Conservation (phyloP, 441 rosid species). For the Erodium chrysanthum region DNA sequence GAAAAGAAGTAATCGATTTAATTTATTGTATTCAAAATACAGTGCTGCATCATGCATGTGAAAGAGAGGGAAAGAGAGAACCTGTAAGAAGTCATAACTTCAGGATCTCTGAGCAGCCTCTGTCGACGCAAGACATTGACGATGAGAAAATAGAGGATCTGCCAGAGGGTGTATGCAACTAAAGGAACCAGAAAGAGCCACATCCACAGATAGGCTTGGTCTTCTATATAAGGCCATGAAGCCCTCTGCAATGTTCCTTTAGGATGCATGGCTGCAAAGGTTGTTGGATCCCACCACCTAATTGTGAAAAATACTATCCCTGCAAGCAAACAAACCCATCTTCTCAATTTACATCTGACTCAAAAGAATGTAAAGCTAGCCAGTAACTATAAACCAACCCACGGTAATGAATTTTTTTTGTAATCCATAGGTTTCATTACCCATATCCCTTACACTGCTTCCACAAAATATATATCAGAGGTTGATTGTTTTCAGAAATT, state of each 20-base stretch:
- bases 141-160: constrained; percentile 71
- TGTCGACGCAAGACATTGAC: constrained; percentile 85
- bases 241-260: constrained; percentile 50
- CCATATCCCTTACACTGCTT: not conserved
- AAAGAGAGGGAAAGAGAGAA: constrained; percentile 15
- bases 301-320: constrained; percentile 93
- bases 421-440: not conserved
- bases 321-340: constrained; percentile 25
- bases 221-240: constrained; percentile 90
- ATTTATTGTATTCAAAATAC: too few relatives aligned
- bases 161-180: constrained; percentile 81
- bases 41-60: too few relatives aligned
- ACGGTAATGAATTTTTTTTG: not conserved
- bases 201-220: constrained; percentile 54
- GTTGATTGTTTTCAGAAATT: not conserved
- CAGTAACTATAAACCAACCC: not conserved
- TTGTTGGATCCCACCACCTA: constrained; percentile 92
- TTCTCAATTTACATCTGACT: not conserved
- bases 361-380: not conserved
- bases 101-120: constrained; percentile 85
- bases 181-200: constrained; percentile 87
- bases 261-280: constrained; percentile 84
- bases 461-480: not conserved
- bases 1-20: too few relatives aligned
- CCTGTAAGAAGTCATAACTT: constrained; percentile 99